Conservation (phyloP, 2,329 filamentous ascomycete species). For the Diplodia scrobiculata region DNA sequence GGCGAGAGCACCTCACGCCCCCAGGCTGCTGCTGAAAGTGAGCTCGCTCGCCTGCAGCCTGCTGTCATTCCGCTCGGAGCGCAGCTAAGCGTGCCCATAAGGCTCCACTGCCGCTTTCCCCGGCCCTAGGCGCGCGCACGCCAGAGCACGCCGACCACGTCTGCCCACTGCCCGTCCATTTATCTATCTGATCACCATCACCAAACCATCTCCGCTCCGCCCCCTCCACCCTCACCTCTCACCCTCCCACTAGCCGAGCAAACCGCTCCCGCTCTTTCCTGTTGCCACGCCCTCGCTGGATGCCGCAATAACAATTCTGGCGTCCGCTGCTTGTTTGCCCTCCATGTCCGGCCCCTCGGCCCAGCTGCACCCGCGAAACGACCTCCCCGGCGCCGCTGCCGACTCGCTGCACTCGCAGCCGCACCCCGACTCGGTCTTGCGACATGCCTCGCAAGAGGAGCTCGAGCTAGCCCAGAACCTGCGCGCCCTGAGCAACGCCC, state of each 20-base stretch:
- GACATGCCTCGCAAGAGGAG: slow-evolving; percentile 53
- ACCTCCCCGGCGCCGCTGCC: slow-evolving; percentile 7
- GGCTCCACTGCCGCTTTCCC: slow-evolving; percentile 18
- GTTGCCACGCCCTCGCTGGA: background rate
- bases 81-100: background rate
- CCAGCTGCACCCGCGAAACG: slow-evolving; percentile 4
- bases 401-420: slow-evolving; percentile 10
- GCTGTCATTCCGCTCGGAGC: background rate
- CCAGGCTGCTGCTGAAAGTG: background rate
- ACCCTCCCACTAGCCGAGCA: background rate
- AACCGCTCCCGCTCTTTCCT: background rate
- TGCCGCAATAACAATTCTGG: slow-evolving; percentile 12
- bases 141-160: slow-evolving; percentile 6
- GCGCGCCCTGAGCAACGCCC: slow-evolving; percentile 49
- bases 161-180: slow-evolving; percentile 18
- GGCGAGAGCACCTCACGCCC: background rate
- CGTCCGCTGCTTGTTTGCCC: background rate
- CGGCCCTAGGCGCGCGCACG: slow-evolving; percentile 1
- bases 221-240: slow-evolving; percentile 9
- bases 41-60: slow-evolving; percentile 9
- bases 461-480: slow-evolving; percentile 54
- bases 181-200: slow-evolving; percentile 29
- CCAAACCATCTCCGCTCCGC: slow-evolving; percentile 29
- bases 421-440: slow-evolving; percentile 35
- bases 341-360: slow-evolving; percentile 14